phyloP scores from a whole-genome alignment of 1,284 basidiomycete species.

The Irpex lacteus region DNA sequence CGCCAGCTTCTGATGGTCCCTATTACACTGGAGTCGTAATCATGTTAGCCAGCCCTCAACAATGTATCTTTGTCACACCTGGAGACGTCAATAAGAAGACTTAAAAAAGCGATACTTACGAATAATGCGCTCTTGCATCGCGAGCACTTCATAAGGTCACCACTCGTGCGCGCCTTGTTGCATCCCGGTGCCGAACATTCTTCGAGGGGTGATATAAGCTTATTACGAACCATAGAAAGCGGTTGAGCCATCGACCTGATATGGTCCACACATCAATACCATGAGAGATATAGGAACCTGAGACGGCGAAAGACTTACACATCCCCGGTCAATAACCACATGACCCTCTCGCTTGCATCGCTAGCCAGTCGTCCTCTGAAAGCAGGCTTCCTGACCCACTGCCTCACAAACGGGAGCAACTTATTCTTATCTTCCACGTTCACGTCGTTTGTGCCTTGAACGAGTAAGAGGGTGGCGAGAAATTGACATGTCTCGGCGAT shows the following conservation, averaged over 20 bases:
- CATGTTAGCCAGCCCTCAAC: too few relatives aligned
- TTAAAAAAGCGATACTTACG: not conserved
- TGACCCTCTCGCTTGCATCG: not conserved
- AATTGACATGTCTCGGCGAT: not conserved
- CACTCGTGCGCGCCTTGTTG: not conserved
- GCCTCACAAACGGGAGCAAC: not conserved
- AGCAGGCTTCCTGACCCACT: not conserved
- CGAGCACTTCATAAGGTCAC: slow-evolving; percentile 3
- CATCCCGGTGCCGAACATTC: not conserved
- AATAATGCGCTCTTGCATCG: slow-evolving; percentile 2
- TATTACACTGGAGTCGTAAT: not conserved
- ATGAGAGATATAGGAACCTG: not conserved
- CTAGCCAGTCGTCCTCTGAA: not conserved
- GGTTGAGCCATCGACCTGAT: not conserved
- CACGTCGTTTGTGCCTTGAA: not conserved
- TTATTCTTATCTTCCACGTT: not conserved
- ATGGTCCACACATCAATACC: not conserved
- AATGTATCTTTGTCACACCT: not conserved
- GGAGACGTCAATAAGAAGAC: not conserved
- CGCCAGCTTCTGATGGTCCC: not conserved
- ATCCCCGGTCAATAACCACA: slow-evolving; percentile 1
- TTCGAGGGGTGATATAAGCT: not conserved
- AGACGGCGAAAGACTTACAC: not conserved
- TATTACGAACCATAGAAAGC: not conserved
- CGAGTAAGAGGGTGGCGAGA: not conserved